phyloP scores from a whole-genome alignment of 305 asterid genomes.

The Fraxinus nigra region DNA sequence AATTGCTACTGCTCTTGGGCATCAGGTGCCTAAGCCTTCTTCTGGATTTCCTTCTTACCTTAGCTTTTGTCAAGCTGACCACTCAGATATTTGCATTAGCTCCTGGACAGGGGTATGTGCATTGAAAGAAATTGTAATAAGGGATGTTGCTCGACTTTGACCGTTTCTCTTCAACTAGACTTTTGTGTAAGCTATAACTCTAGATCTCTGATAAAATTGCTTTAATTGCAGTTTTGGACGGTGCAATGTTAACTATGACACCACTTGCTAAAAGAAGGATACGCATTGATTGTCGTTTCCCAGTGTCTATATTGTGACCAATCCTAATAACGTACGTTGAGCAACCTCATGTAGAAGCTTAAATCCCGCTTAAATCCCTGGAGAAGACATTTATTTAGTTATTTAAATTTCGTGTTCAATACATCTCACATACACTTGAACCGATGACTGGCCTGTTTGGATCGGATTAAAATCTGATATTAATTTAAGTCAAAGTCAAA shows the following conservation, averaged over 20 bases:
- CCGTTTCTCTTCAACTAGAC: neutral
- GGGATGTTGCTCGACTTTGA: neutral
- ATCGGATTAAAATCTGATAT: too few relatives aligned
- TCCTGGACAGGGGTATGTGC: neutral
- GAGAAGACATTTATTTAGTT: neutral
- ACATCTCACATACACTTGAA: neutral
- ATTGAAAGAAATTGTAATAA: neutral
- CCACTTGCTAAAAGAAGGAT: neutral
- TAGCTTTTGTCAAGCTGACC: neutral
- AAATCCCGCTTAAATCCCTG: neutral
- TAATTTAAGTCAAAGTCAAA: too few relatives aligned
- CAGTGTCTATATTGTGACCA: too few relatives aligned
- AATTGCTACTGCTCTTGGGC: neutral
- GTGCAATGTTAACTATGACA: neutral
- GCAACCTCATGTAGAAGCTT: neutral
- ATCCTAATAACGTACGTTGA: too few relatives aligned
- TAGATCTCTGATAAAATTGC: neutral
- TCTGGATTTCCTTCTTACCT: neutral
- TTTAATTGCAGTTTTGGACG: neutral
- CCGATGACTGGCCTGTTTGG: too few relatives aligned
- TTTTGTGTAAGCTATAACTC: neutral
- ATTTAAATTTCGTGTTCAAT: too few relatives aligned
- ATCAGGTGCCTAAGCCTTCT: neutral
- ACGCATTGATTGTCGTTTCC: neutral
- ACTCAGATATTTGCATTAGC: neutral